Evolutionary conservation across 192 early-diverging fungal genomes (phyloP).

Genomic region (Coemansia umbellata): DNA sequence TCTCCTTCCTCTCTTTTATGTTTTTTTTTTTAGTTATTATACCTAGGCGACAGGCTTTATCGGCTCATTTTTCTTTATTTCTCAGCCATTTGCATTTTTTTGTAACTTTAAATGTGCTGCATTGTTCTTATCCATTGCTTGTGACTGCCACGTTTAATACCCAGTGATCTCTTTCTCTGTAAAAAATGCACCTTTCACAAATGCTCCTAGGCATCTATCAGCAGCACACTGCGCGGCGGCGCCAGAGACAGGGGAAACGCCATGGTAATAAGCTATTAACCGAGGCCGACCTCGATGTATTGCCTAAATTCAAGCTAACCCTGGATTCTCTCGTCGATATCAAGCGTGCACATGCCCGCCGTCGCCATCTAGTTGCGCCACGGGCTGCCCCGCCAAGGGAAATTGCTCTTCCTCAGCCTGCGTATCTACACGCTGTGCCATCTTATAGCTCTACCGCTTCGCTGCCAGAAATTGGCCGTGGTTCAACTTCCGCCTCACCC

Average conservation of each 20-base stretch:
- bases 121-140: not conserved
- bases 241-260: slow-evolving; percentile 6
- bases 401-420: slow-evolving; percentile 1
- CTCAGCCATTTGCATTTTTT: no score
- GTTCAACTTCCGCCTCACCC: not conserved
- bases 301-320: slow-evolving; percentile 29
- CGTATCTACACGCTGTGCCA: not conserved
- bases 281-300: slow-evolving; percentile 7
- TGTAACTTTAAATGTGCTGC: not conserved
- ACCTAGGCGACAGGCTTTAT: no score
- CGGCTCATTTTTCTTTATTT: no score
- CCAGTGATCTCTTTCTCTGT: no score
- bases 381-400: not conserved
- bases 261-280: not conserved
- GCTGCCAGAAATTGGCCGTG: not conserved
- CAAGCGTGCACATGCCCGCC: slow-evolving; percentile 13
- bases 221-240: slow-evolving; percentile 10
- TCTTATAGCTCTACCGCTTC: not conserved
- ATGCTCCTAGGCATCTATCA: slow-evolving; percentile 17
- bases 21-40: no score
- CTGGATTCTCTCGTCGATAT: slow-evolving; percentile 25
- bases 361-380: slow-evolving; percentile 14
- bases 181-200: not conserved
- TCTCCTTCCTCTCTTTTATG: no score
- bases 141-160: no score